Evolutionary conservation across 805 yeast genomes (phyloP), one percentile per base, ranked within the genome.

Genomic region (Jamesozyma lodderae): DNA sequence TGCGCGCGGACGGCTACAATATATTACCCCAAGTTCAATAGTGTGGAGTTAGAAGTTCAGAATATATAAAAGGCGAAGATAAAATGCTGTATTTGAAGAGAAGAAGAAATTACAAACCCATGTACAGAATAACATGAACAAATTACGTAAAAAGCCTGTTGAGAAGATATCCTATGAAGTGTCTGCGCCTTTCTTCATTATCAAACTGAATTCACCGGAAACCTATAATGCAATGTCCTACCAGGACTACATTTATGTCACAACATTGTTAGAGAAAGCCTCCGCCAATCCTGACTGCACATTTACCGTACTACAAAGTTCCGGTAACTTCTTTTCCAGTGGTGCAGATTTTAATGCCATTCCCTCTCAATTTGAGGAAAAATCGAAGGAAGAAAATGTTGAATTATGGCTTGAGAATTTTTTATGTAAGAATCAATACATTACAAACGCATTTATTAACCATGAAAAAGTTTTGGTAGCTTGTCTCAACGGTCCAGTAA

Each of bases 401-500:
- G 27, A 63, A 41, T 14, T 31, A n/a, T 77, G 82, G 81, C 58
- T 75, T 34, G 62, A 68, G 37, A 64, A 65, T 44, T 80, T 81
- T 51, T 74, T 75, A n/a, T 72, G 86, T 4, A 73, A 86, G 51
- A 86, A 86, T 57, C 70, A 77, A 20, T 77, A 70, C 51, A 61
- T 86, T 38, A 78, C 92, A 4, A 73, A 77, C 45, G 66, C 79
- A 27, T 75, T 83, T 55, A 73, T 75, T 45, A 72, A 76, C 50
- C 95, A 86, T 60, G 61, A 69, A 8, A 86, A 86, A 55, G 67
- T 84, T 7, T 62, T 86, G 26, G 77, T 77, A 20, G 74, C 75
- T 31, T 88, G 86, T 3, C 66, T 86, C 41, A 86, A 86, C 55
- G 96, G 96, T 0, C 95, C 96, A 0, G 94, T 77, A 4, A 72